Percentiles rank a stretch among this genome's conserved stretches.
phyloP scores from a whole-genome alignment of 768 basidiomycete species.

The Amanita molliuscula region DNA sequence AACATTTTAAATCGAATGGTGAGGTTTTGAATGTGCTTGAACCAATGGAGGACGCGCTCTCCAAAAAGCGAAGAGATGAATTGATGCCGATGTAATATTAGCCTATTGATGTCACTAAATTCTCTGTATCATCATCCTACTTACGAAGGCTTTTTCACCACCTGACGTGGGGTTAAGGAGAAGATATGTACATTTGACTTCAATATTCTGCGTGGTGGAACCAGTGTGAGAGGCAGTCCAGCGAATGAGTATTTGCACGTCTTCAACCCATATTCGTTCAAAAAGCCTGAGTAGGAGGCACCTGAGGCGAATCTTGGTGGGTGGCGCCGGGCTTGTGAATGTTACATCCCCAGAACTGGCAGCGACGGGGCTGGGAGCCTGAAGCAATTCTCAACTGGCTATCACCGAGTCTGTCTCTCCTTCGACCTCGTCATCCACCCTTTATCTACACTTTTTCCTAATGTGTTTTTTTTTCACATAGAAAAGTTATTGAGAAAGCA shows the following conservation, averaged over 20 bases:
- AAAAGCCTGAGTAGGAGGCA: neutral
- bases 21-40: too few species aligned
- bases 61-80: too few species aligned
- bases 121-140: too few species aligned
- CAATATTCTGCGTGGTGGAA: neutral
- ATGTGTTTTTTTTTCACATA: too few species aligned
- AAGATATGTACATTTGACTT: neutral
- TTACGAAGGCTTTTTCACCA: too few species aligned
- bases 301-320: neutral
- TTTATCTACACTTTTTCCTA: neutral
- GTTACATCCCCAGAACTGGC: too few species aligned
- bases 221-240: neutral
- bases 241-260: neutral
- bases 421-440: slow-evolving; percentile 9
- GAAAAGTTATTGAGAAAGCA: too few species aligned
- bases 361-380: slow-evolving; percentile 88
- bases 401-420: slow-evolving; percentile 29
- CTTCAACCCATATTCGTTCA: neutral
- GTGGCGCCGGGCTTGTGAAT: neutral
- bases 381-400: slow-evolving; percentile 87
- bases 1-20: too few species aligned
- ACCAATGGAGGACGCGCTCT: too few species aligned
- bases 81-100: too few species aligned
- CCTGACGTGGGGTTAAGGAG: too few species aligned
- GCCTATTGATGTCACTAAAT: too few species aligned